Evolutionary conservation across 2,329 filamentous ascomycete species (phyloP), one percentile per base, ranked within the genome.

Genomic region (Cladophialophora psammophila): DNA sequence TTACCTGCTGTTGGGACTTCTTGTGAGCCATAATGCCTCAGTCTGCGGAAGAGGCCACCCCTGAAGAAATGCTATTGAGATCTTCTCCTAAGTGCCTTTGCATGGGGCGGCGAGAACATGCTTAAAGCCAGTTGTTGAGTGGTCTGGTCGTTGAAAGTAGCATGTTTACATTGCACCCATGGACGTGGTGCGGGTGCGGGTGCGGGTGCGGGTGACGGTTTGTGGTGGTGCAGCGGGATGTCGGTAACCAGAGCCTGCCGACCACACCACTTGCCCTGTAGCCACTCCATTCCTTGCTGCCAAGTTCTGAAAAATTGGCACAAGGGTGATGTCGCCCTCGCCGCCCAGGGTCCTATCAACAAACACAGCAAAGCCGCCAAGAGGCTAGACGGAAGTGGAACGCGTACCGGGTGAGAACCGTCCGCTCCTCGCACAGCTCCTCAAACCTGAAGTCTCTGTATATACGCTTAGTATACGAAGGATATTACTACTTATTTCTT

Each of bases 1-100:
- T 77, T 82, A 93, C 91, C 87, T 91, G 90, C 77, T 90, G 87
- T 72, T 86, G 83, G 72, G 86, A 84, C 83, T 92, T 93, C 83
- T 91, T 91, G 20, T 80, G 86, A 82, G 81, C 85, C 78, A 78
- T 78, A 2, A 18, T 66, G 71, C 12, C 45, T 60, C 31, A 32
- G 31, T 42, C 32, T 50, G 50, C 31, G 50, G 32, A 59, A 54
- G 45, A 63, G 31, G 20, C 42, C 52, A 20, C 60, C 6, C 35
- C 60, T 20, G 50, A 31, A 58, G 42, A 58, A 59, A 10, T 40
- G 40, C 40, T 69, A 64, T 54, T 53, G 60, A 64, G 53, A 42
- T 60, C 69, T 71, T 58, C 69, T 66, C 64, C 65, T 68, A 20
- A 66, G 57, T 20, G 34, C 62, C 40, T 71, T 67, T 35, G 66